phyloP scores from a whole-genome alignment of 2,329 filamentous ascomycete species.

The Colletotrichum acutatum region DNA sequence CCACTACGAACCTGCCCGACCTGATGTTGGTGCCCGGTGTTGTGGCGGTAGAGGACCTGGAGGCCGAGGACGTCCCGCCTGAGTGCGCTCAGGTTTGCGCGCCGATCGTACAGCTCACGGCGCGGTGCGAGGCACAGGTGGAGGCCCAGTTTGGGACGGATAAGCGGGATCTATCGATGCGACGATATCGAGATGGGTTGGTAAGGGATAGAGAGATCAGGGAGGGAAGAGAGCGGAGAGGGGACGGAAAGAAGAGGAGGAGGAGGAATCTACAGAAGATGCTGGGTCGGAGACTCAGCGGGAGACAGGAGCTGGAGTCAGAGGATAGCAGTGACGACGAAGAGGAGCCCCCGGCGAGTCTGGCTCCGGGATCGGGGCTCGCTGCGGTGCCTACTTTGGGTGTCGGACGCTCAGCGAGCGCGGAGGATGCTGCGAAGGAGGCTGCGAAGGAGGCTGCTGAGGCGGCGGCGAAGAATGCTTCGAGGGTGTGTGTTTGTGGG shows the following conservation, averaged over 20 bases:
- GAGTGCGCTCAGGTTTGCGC: conserved; percentile 14
- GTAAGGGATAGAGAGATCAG: too few relatives aligned
- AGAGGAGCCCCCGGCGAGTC: not conserved
- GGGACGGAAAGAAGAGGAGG: not conserved
- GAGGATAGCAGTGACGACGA: not conserved
- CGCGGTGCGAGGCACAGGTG: conserved; percentile 17
- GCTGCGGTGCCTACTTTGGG: not conserved
- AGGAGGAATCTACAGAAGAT: not conserved
- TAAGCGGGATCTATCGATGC: not conserved
- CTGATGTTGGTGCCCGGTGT: not conserved
- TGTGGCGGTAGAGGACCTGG: conserved; percentile 18
- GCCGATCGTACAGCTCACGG: conserved; percentile 24
- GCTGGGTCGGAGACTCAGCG: not conserved
- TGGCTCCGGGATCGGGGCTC: not conserved
- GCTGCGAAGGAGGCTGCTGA: not conserved
- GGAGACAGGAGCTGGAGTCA: not conserved
- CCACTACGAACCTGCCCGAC: not conserved
- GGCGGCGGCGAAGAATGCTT: not conserved
- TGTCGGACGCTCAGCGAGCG: not conserved
- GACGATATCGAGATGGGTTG: not conserved
- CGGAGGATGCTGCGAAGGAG: not conserved
- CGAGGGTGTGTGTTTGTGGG: conserved; percentile 20
- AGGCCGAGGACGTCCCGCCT: conserved; percentile 27
- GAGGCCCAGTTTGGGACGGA: conserved; percentile 1
- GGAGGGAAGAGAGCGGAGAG: too few relatives aligned